phyloP scores from a whole-genome alignment of 768 basidiomycete genomes.

The Trametes meyenii region DNA sequence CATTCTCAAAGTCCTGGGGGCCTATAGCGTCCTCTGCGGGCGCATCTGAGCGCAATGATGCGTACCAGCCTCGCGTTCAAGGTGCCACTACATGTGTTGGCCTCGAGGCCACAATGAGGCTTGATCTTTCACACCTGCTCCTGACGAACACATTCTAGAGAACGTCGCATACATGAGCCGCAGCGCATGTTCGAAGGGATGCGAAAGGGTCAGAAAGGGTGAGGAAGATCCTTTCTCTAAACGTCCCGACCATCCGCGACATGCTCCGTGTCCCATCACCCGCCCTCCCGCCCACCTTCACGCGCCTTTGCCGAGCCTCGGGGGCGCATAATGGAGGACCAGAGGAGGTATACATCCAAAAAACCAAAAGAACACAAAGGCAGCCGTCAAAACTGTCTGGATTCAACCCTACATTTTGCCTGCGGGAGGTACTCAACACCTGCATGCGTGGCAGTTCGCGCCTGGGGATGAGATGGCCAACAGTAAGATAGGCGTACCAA shows the following conservation, averaged over 20 bases:
- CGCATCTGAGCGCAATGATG: too few relatives aligned
- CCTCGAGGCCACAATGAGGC: slow-evolving; percentile 25
- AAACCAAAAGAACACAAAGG: background rate
- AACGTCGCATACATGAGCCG: background rate
- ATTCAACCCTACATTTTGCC: background rate
- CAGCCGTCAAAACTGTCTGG: background rate
- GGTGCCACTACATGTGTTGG: slow-evolving; percentile 21
- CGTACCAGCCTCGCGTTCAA: background rate
- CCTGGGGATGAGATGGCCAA: background rate
- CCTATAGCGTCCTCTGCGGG: too few relatives aligned
- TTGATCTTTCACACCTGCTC: slow-evolving; percentile 13
- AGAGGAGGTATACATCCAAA: background rate
- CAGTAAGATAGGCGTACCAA: slow-evolving; percentile 11
- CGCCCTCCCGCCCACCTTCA: slow-evolving; percentile 17
- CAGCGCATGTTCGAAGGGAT: background rate
- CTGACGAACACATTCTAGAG: background rate
- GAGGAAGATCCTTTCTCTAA: slow-evolving; percentile 5
- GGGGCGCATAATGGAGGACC: slow-evolving; percentile 1
- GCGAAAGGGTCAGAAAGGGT: slow-evolving; percentile 11
- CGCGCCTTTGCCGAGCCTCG: background rate
- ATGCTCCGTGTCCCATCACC: slow-evolving; percentile 6
- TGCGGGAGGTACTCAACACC: background rate
- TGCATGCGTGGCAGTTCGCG: too few relatives aligned
- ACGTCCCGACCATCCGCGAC: background rate
- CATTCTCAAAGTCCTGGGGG: too few relatives aligned